Evolutionary conservation across 2,329 filamentous ascomycete genomes (phyloP).

Genomic region (Ascochyta koolunga): DNA sequence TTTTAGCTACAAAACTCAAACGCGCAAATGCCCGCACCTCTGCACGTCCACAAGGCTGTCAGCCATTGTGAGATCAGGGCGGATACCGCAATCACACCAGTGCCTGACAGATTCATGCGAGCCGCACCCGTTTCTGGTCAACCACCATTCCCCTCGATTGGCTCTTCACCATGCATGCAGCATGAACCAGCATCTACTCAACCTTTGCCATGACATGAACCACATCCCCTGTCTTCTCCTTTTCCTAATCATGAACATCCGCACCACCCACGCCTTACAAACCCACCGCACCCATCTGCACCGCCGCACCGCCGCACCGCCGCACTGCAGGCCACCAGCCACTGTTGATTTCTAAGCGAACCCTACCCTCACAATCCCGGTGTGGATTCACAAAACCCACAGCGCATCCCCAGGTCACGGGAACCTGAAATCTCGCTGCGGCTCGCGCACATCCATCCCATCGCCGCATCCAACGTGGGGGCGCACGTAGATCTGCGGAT

Average conservation of each 20-base stretch:
- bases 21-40: neutral
- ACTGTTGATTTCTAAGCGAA: conserved; percentile 15
- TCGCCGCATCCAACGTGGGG: conserved; percentile 10
- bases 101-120: conserved; percentile 15
- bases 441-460: conserved; percentile 11
- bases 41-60: neutral
- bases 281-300: conserved; percentile 3
- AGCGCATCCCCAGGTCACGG: neutral
- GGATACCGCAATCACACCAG: conserved; percentile 6
- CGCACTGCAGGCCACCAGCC: conserved; percentile 14
- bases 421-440: conserved; percentile 8
- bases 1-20: neutral
- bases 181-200: neutral
- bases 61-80: neutral
- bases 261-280: neutral
- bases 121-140: neutral
- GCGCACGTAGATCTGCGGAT: conserved; percentile 10
- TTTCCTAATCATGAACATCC: neutral
- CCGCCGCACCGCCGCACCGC: too few relatives aligned
- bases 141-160: neutral
- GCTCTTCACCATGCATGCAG: neutral
- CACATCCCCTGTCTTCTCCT: neutral
- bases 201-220: neutral
- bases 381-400: conserved; percentile 9
- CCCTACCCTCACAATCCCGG: conserved; percentile 15